These are phyloP conservation scores for Amanita molliuscula DNA, from an alignment of 768 basidiomycete genomes.

Conservation along the genomic window DNA sequence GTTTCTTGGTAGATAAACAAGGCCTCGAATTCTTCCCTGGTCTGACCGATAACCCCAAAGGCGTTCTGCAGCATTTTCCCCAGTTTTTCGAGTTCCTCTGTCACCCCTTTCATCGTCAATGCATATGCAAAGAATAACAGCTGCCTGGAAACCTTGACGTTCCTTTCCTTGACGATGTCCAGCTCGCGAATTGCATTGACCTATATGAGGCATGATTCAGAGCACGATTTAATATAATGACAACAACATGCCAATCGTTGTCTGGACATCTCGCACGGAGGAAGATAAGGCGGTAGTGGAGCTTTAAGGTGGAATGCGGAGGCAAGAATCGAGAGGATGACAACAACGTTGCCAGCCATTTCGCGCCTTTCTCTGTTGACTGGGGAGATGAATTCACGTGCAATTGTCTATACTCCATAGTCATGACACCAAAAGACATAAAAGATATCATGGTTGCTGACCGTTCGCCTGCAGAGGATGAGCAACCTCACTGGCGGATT, in stretches of 20 bases:
- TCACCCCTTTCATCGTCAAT: conserved; percentile 89
- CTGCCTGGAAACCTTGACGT: conserved; percentile 74
- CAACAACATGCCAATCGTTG: conserved; percentile 51
- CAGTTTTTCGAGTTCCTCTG: conserved; percentile 75
- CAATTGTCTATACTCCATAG: conserved; percentile 47
- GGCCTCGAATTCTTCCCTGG: conserved; percentile 71
- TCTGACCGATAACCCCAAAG: conserved; percentile 88
- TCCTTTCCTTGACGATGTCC: conserved; percentile 80
- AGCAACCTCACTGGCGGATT: conserved; percentile 4
- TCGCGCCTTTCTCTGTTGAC: conserved; percentile 85
- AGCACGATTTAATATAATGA: not conserved
- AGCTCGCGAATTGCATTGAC: conserved; percentile 76
- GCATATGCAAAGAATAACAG: conserved; percentile 93
- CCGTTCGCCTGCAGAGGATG: conserved; percentile 52
- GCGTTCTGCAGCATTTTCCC: conserved; percentile 77
- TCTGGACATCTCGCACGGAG: conserved; percentile 82
- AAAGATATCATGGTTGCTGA: conserved; percentile 18
- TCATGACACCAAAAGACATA: not conserved
- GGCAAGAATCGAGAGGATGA: conserved; percentile 76
- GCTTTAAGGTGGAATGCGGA: conserved; percentile 78
- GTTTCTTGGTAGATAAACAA: conserved; percentile 40
- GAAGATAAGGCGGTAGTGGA: conserved; percentile 93
- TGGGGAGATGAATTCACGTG: conserved; percentile 81
- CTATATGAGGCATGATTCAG: conserved; percentile 21
- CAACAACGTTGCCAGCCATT: conserved; percentile 91